Evolutionary conservation across 2,329 filamentous ascomycete genomes (phyloP), one percentile per base, ranked within the genome.

Genomic region (Penicillium sp.): DNA sequence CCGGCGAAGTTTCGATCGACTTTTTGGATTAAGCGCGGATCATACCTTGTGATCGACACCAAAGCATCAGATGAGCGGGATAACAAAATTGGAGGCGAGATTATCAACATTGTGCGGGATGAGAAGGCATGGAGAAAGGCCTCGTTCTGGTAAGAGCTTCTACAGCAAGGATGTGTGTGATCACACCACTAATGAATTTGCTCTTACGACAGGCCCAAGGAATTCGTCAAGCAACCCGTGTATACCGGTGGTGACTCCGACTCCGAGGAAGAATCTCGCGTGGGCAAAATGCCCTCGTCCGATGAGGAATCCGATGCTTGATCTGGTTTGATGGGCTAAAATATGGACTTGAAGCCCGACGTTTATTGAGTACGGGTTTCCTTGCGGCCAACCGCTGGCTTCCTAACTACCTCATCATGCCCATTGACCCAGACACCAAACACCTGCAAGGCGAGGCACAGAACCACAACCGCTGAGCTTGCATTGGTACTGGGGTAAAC

Each of bases 111-210:
- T 35, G 92, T 98, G 37, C 83, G 91, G 37, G 92, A 97, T 69
- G 93, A 97, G 79, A 96, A 91, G 77, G 82, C 83, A 44, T 99
- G 95, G 95, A 86, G 92, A 69, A 96, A 96, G 77, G 87, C 90
- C 78, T 69, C 81, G 10, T 99, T 93, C 73, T 98, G 95, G 95
- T 93, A 69, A 53, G 80, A 73, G 14, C 27, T 50, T 33, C 26
- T 21, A 35, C 35, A 47, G 13, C 21, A 16, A 3, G 21, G 14
- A 35, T 9, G 14, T 25, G 10, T 13, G 25, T n/a, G 14, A 45
- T 31, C 43, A 19, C 11, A 19, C 8, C 48, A 27, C 55, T 67
- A 58, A 68, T 49, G 46, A 45, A 26, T 47, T 53, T 53, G 14
- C 39, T 25, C 35, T 25, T 31, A 35, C 42, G 26, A 27, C 66